phyloP scores from a whole-genome alignment of 768 basidiomycete species.

The Boletus reticuloceps region DNA sequence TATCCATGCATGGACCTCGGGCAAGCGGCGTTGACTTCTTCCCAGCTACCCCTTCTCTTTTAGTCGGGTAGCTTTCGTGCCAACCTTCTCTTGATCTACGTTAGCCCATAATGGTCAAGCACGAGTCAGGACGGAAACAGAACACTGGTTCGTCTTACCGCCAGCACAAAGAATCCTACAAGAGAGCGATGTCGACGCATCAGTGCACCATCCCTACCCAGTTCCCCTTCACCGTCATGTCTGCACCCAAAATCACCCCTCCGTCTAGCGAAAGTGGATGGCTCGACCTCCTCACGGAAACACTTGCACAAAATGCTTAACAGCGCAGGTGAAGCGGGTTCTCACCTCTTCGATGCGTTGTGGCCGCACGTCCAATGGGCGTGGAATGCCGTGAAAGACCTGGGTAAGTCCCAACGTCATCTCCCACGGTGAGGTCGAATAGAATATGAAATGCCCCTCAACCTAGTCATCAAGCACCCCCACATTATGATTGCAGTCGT shows the following conservation, averaged over 20 bases:
- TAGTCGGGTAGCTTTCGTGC: no score
- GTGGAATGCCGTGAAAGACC: not conserved
- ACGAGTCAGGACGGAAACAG: not conserved
- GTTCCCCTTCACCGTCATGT: not conserved
- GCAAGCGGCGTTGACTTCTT: no score
- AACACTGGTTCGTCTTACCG: not conserved
- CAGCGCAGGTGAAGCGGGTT: fast-evolving
- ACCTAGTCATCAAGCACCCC: not conserved
- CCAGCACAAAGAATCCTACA: not conserved
- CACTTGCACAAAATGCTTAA: fast-evolving
- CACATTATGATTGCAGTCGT: fast-evolving
- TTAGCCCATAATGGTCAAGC: not conserved
- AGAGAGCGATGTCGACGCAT: not conserved
- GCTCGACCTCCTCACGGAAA: fast-evolving
- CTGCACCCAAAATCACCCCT: not conserved
- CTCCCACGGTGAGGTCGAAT: not conserved
- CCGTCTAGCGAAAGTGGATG: not conserved
- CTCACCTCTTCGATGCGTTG: fast-evolving
- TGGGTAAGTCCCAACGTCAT: not conserved
- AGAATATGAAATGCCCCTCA: not conserved
- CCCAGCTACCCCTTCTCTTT: no score
- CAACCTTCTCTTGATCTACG: not conserved
- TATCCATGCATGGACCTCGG: no score
- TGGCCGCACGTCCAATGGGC: not conserved
- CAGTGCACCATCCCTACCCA: not conserved